Evolutionary conservation across 2,329 filamentous ascomycete species (phyloP).

Genomic region (Aotearoamyces nothofagi): DNA sequence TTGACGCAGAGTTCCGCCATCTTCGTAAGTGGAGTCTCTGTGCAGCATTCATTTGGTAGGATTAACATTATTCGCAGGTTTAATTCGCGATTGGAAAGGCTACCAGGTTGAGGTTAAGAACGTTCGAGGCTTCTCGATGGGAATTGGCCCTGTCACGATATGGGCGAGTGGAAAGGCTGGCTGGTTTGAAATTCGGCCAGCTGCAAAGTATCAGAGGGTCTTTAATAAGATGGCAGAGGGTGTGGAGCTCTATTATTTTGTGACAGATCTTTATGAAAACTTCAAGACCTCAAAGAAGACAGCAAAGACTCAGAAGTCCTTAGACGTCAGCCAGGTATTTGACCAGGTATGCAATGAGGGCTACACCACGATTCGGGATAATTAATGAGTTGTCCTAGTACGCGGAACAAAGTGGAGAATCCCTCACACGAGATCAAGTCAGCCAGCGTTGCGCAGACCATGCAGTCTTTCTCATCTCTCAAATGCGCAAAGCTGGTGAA

Average conservation of each 20-base stretch:
- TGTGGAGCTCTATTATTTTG: conserved; percentile 45
- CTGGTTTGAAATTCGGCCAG: conserved; percentile 53
- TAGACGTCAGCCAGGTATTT: conserved; percentile 9
- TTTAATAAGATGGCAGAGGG: conserved; percentile 47
- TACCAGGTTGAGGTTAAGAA: conserved; percentile 39
- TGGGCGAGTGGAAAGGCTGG: conserved; percentile 52
- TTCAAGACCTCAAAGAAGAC: conserved; percentile 20
- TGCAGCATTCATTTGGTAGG: background rate
- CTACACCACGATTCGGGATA: no score
- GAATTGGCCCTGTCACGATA: conserved; percentile 37
- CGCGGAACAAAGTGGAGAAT: conserved; percentile 34
- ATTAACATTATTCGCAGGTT: conserved; percentile 17
- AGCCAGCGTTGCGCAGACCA: conserved; percentile 30
- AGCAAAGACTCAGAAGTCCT: conserved; percentile 13
- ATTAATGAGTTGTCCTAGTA: no score
- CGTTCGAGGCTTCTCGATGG: conserved; percentile 35
- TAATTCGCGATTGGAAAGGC: conserved; percentile 11
- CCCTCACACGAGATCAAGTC: conserved; percentile 33
- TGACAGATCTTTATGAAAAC: conserved; percentile 39
- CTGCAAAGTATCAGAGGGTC: conserved; percentile 36
- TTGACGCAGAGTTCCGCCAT: conserved; percentile 28
- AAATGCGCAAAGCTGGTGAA: conserved; percentile 25
- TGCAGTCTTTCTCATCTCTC: conserved; percentile 33
- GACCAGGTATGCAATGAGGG: conserved; percentile 4
- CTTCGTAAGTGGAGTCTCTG: conserved; percentile 20